Evolutionary conservation across 1,139 yeast genomes (phyloP), one percentile per base, ranked within the genome.

Genomic region (Debaryomyces psychrophilus): DNA sequence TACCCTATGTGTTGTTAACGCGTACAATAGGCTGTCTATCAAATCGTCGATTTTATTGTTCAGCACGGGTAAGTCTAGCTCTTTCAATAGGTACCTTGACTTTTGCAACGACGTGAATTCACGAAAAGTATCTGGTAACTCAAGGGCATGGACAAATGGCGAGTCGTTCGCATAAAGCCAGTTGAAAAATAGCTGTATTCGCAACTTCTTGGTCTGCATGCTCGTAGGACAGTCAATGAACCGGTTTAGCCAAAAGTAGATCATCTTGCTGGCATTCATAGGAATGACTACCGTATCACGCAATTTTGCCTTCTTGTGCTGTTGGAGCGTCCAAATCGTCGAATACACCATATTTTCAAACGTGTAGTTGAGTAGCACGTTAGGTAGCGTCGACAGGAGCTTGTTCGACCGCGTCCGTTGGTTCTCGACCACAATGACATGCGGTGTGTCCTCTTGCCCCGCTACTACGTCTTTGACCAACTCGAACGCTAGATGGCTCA

Each of bases 331-430:
- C 34, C 58, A 50, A 31, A 61, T 49, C 37, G 59, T 58, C 15
- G 72, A 51, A 48, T 65, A 60, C 35, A 68, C 49, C 51, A 69
- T 57, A 48, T 65, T 64, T 50, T 73, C 79, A 44, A 73, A 62
- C 6, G 69, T 61, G 50, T 62, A 67, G 49, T 72, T 71, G 17
- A 60, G 52, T 12, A 73, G 57, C 6, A 73, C 73, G 28, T 60
- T 68, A 9, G 78, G 79, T n/a, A 73, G 57, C 3, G 77, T 71
- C n/a, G 60, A 58, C 29, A 62, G 50, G 45, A 62, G 65, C 39
- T 56, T 53, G 46, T 62, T 64, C 18, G 76, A 68, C 44, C 73
- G 57, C 1, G 77, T 73, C 29, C 79, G 52, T 53, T 73, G 79
- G 41, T 66, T 61, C 50, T 73, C 79, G 41, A 73, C 62, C 22